phyloP scores from a whole-genome alignment of 371 early-diverging fungal genomes.

The Enterospora canceri region DNA sequence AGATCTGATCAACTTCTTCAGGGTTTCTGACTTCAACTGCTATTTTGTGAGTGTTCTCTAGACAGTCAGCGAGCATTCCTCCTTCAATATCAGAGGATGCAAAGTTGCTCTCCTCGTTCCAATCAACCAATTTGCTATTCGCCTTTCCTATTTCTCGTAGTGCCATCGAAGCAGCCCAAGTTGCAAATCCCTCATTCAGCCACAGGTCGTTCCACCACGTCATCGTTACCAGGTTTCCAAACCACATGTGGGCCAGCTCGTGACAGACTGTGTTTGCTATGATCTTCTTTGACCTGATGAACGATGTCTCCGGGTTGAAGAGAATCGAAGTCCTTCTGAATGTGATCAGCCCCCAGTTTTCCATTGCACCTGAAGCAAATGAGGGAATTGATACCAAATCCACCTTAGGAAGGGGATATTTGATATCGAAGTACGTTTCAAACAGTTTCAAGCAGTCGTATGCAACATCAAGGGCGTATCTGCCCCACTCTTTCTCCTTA shows the following conservation, averaged over 20 bases:
- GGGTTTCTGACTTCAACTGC: conserved; percentile 70
- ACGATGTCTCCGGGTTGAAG: conserved; percentile 61
- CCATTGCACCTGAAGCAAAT: conserved; percentile 66
- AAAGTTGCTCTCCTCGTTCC: conserved; percentile 58
- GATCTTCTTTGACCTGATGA: conserved; percentile 61
- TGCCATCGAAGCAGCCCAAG: conserved; percentile 71
- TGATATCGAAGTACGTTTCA: conserved; percentile 65
- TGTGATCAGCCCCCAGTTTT: conserved; percentile 87
- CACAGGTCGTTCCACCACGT: conserved; percentile 79
- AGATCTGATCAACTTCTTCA: conserved; percentile 66
- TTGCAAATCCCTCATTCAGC: conserved; percentile 91
- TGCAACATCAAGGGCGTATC: conserved; percentile 66
- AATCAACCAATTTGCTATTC: conserved; percentile 59
- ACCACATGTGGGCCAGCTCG: conserved; percentile 86
- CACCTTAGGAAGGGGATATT: conserved; percentile 72
- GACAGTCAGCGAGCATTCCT: conserved; percentile 65
- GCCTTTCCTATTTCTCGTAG: conserved; percentile 61
- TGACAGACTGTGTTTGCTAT: conserved; percentile 73
- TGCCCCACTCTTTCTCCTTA: conserved; percentile 62
- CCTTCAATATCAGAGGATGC: conserved; percentile 61
- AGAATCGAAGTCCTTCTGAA: conserved; percentile 67
- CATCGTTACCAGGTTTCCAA: conserved; percentile 83
- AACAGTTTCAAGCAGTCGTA: conserved; percentile 64
- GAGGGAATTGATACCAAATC: conserved; percentile 77
- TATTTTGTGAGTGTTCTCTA: conserved; percentile 75